Conservation (phyloP, 495 filamentous ascomycete genomes). For the Collariella sp. region DNA sequence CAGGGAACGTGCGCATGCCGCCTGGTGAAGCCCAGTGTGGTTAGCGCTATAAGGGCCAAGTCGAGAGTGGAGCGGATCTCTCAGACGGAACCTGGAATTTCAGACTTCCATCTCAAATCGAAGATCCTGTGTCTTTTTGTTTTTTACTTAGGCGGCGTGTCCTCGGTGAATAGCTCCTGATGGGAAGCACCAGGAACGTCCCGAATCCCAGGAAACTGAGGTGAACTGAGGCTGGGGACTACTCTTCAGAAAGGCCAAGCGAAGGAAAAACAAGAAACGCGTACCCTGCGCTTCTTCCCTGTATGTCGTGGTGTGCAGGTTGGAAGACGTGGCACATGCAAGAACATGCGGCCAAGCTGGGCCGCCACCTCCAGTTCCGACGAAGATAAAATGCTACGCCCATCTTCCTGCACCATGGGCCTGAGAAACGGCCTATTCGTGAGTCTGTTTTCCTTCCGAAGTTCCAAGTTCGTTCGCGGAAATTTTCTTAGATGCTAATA, state of each 20-base stretch:
- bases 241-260: neutral
- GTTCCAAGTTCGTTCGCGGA: no score
- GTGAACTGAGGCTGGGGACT: neutral
- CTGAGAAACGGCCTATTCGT: no score
- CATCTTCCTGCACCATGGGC: no score
- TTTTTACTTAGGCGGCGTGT: no score
- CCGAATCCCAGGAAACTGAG: neutral
- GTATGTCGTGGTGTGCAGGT: neutral
- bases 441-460: no score
- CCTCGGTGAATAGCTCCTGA: no score
- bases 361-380: no score
- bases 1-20: conserved; percentile 1
- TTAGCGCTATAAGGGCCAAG: neutral
- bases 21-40: neutral
- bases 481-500: no score
- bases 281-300: neutral
- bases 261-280: neutral
- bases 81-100: neutral
- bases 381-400: no score
- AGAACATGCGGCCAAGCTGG: neutral
- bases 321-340: no score
- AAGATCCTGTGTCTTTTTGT: no score
- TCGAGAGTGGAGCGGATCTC: neutral
- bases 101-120: neutral
- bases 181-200: no score